These are phyloP conservation scores for Cordyceps militaris DNA, from an alignment of 2,329 filamentous ascomycete genomes.

Conservation along the genomic window DNA sequence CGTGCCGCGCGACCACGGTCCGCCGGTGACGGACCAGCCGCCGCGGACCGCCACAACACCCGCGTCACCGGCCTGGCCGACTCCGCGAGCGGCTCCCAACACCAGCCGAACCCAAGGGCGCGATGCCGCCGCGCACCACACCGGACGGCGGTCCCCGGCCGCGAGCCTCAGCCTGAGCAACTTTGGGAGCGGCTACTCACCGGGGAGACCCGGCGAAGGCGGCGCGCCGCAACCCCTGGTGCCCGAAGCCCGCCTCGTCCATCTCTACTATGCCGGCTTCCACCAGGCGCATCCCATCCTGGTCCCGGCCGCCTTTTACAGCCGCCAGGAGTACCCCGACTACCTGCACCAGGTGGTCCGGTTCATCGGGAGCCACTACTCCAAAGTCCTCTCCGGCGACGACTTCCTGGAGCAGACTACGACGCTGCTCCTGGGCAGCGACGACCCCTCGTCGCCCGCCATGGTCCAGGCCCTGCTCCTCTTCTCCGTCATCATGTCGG, in stretches of 20 bases:
- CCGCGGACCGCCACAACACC: not conserved
- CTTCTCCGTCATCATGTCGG: not conserved
- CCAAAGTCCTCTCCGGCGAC: not conserved
- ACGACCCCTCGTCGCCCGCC: not conserved
- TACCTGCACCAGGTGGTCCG: not conserved
- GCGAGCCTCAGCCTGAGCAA: not conserved
- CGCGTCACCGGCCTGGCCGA: not conserved
- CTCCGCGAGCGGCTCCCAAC: not conserved
- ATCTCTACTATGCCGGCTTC: not conserved
- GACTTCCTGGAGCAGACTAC: not conserved
- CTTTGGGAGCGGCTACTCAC: not conserved
- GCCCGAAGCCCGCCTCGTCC: not conserved
- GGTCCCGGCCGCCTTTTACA: not conserved
- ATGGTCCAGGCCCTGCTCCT: slow-evolving; percentile 3
- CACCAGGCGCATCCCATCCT: not conserved
- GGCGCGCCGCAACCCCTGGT: not conserved
- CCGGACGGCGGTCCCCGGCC: not conserved
- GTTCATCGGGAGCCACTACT: slow-evolving; percentile 3
- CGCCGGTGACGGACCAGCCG: not conserved
- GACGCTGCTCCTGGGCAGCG: not conserved
- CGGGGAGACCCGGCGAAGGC: not conserved
- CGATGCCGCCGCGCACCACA: not conserved
- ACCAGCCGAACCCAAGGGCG: not conserved
- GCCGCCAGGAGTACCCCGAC: not conserved
- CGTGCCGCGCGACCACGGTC: not conserved